Percentiles rank a stretch among this genome's conserved stretches.
Conservation (phyloP, 371 early-diverging fungal genomes). For the Choanephora cucurbitarum region DNA sequence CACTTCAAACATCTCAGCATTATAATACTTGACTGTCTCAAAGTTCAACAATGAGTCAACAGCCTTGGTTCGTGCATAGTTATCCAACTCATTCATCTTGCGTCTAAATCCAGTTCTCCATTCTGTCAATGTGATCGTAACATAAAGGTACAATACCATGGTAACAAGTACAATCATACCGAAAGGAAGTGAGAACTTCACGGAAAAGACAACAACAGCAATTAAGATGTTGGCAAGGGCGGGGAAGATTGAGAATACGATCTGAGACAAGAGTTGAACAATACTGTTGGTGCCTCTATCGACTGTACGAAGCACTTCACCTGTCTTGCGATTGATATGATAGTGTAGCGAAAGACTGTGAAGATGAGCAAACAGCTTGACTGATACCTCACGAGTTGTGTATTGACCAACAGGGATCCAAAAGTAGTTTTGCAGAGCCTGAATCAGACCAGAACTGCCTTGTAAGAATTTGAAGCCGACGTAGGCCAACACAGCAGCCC, state of each 20-base stretch:
- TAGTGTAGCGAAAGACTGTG: constrained; percentile 84
- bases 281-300: constrained; percentile 88
- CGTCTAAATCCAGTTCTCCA: constrained; percentile 91
- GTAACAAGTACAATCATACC: constrained; percentile 85
- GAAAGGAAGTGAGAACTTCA: constrained; percentile 74
- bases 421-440: constrained; percentile 74
- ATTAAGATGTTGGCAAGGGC: constrained; percentile 83
- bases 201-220: constrained; percentile 74
- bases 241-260: constrained; percentile 90
- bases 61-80: constrained; percentile 71
- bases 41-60: constrained; percentile 95
- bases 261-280: constrained; percentile 76
- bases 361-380: constrained; percentile 86
- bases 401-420: constrained; percentile 94
- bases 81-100: constrained; percentile 73
- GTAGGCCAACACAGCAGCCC: constrained; percentile 73
- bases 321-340: constrained; percentile 93
- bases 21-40: constrained; percentile 94
- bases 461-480: constrained; percentile 77
- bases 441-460: constrained; percentile 78
- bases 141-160: constrained; percentile 82
- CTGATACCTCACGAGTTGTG: constrained; percentile 85
- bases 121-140: constrained; percentile 86
- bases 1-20: constrained; percentile 79
- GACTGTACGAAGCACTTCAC: constrained; percentile 85